A percentile compares a stretch with the other conserved stretches of the same genome.
These are phyloP conservation scores for Adansonia grandidieri DNA, from an alignment of 441 rosid genomes.

Conservation along the genomic window DNA sequence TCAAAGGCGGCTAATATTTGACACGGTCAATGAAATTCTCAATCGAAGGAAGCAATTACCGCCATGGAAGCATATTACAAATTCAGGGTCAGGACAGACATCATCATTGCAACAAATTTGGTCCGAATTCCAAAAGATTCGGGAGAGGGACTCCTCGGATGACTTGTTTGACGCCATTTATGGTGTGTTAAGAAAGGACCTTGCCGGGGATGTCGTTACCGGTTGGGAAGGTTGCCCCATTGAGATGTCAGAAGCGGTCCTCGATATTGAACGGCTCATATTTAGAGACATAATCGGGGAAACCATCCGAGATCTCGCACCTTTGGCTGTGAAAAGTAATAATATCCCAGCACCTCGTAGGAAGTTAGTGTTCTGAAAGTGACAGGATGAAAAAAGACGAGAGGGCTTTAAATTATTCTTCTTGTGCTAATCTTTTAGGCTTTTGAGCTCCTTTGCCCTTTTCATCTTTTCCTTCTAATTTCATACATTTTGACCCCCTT, in stretches of 20 bases:
- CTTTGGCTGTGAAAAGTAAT: constrained; percentile 36
- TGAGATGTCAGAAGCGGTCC: constrained; percentile 76
- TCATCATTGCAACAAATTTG: constrained; percentile 56
- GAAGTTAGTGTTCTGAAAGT: constrained; percentile 69
- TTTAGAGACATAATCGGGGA: constrained; percentile 87
- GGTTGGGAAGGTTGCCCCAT: constrained; percentile 67
- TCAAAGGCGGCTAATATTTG: constrained; percentile 70
- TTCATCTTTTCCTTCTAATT: neutral
- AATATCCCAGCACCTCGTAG: constrained; percentile 45
- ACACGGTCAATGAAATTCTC: constrained; percentile 64
- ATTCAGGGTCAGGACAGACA: constrained; percentile 23
- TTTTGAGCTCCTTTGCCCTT: neutral
- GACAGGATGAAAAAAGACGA: neutral
- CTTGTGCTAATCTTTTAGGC: constrained; percentile 17
- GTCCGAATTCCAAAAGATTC: constrained; percentile 63
- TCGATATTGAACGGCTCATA: constrained; percentile 74
- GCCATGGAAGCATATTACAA: constrained; percentile 51
- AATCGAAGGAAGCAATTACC: constrained; percentile 53
- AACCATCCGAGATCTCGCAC: constrained; percentile 69
- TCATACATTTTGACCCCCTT: neutral
- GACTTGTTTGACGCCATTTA: constrained; percentile 67
- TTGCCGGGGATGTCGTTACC: constrained; percentile 56
- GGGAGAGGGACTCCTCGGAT: constrained; percentile 51
- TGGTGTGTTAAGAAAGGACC: constrained; percentile 69
- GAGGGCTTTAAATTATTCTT: constrained; percentile 15